These are phyloP conservation scores for Aspergillus sp. DNA, from an alignment of 2,329 filamentous ascomycete genomes.

Conservation along the genomic window DNA sequence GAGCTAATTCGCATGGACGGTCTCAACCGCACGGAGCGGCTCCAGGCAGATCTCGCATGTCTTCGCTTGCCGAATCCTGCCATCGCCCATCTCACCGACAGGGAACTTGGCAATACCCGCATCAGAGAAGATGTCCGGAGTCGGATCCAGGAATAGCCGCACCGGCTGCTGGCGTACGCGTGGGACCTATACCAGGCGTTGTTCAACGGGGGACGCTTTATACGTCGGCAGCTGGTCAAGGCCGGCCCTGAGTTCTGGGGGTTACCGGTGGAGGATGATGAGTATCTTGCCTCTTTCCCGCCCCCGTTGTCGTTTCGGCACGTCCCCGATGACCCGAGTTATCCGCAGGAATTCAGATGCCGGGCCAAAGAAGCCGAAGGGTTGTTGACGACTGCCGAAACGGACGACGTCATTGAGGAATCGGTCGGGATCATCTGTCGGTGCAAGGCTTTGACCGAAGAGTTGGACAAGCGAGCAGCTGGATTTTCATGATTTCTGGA, in stretches of 20 bases:
- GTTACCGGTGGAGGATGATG: not conserved
- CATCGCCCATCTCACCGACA: not conserved
- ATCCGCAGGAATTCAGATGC: not conserved
- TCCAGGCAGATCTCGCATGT: not conserved
- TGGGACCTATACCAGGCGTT: not conserved
- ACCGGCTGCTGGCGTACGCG: constrained; percentile 2
- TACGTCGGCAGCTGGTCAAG: not conserved
- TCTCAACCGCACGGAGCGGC: not conserved
- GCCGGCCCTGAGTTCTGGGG: constrained; percentile 1
- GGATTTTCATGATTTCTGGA: not conserved
- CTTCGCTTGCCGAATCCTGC: not conserved
- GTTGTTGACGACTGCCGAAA: not conserved
- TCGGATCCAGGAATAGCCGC: not conserved
- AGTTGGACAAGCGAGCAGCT: not conserved
- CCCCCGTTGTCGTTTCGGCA: not conserved
- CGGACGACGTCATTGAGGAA: not conserved
- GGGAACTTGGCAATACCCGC: not conserved
- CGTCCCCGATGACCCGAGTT: not conserved
- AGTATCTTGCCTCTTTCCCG: not conserved
- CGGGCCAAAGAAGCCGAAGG: not conserved
- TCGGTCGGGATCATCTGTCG: not conserved
- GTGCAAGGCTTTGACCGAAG: not conserved
- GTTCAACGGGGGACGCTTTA: constrained; percentile 2
- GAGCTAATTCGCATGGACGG: not conserved
- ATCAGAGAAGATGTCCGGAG: not conserved